Percentiles rank a stretch among this genome's conserved stretches.
Evolutionary conservation across 2,329 filamentous ascomycete genomes (phyloP).

Genomic region (Didymella pomorum): DNA sequence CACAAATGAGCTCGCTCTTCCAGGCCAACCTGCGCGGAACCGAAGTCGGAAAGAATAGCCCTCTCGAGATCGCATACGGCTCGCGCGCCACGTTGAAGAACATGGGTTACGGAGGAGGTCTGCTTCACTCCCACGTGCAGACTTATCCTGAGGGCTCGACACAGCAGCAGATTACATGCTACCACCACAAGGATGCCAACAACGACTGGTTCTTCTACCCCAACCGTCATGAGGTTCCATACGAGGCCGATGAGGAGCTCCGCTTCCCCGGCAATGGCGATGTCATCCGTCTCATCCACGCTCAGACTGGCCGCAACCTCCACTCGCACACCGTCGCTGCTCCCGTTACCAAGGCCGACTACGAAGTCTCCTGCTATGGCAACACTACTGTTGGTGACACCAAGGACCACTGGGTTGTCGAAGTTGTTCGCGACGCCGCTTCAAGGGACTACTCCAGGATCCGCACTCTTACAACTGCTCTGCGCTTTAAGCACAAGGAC

Average conservation of each 20-base stretch:
- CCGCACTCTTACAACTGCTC: conserved; percentile 90
- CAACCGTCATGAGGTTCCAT: conserved; percentile 79
- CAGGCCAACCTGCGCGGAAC: conserved; percentile 95
- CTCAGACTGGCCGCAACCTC: conserved; percentile 94
- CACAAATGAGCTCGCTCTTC: conserved; percentile 99
- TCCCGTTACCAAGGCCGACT: conserved; percentile 85
- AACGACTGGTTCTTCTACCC: conserved; percentile 99
- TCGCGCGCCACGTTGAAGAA: conserved; percentile 96
- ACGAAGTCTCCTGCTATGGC: conserved; percentile 94
- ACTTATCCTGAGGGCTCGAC: conserved; percentile 92
- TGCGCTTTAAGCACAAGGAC: conserved; percentile 82
- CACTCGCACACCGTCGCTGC: conserved; percentile 93
- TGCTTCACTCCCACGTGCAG: conserved; percentile 95
- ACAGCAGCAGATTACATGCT: conserved; percentile 98
- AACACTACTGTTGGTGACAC: conserved; percentile 95
- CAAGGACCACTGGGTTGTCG: conserved; percentile 96
- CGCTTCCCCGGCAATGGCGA: conserved; percentile 79
- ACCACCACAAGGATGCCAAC: conserved; percentile 99
- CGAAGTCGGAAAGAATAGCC: conserved; percentile 92
- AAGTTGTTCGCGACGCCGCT: conserved; percentile 88
- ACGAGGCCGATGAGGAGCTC: conserved; percentile 73
- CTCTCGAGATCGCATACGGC: conserved; percentile 87
- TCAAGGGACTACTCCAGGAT: conserved; percentile 85
- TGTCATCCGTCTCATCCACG: conserved; percentile 86
- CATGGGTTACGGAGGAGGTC: conserved; percentile 97